A percentile compares a stretch with the other conserved stretches of the same genome.
Conservation (phyloP, 2,329 filamentous ascomycete species). For the Apiospora arundinis region DNA sequence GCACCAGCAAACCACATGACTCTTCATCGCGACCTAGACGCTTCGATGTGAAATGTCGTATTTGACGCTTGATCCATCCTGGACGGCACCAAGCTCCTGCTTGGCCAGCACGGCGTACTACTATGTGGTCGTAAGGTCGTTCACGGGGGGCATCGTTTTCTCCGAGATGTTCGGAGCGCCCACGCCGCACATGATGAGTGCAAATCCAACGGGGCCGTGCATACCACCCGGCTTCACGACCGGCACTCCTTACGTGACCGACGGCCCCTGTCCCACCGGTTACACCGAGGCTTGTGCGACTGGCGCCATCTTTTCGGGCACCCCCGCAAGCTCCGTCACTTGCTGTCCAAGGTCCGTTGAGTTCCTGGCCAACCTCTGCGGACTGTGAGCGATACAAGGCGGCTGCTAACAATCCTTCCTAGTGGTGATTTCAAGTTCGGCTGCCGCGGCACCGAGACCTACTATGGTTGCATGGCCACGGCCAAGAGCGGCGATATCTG, state of each 20-base stretch:
- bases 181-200: conserved; percentile 10
- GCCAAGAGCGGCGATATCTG: background rate
- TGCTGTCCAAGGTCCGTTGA: conserved; percentile 16
- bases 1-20: background rate
- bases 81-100: conserved; percentile 14
- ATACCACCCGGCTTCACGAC: conserved; percentile 18
- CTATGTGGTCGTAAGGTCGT: background rate
- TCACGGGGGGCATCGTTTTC: background rate
- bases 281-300: conserved; percentile 15
- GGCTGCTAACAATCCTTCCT: background rate
- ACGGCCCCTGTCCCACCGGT: conserved; percentile 13
- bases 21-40: background rate
- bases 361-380: background rate
- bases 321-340: conserved; percentile 14
- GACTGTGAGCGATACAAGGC: background rate
- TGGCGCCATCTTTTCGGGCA: background rate
- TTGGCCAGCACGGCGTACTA: conserved; percentile 14
- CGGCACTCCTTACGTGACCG: conserved; percentile 3
- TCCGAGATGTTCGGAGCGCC: conserved; percentile 14
- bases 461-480: conserved; percentile 5
- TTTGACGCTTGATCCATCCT: background rate
- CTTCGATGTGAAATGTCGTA: conserved; percentile 9
- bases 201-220: conserved; percentile 7
- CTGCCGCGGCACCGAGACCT: background rate
- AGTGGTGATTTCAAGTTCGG: background rate